Evolutionary conservation across 495 filamentous ascomycete genomes (phyloP), one percentile per base, ranked within the genome.

Genomic region (Penicillium steckii): DNA sequence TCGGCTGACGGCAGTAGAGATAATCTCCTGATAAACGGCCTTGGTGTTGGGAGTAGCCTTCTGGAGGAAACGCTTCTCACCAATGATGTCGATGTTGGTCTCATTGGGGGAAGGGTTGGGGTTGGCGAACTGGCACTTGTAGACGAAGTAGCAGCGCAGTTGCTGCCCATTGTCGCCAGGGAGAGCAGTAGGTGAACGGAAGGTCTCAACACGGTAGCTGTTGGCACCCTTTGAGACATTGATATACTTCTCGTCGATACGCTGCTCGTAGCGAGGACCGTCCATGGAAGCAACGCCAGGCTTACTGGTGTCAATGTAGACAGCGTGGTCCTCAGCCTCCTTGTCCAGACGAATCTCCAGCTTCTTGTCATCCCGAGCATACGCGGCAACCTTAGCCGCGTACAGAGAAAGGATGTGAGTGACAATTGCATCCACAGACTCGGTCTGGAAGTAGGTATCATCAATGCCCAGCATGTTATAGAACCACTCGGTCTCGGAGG

Each of bases 381-480:
- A 95, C 1, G 94, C 94, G 5, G 95, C 95, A 38, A 97, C 85
- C 76, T 98, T 98, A 67, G 92, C 94, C 18, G 95, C 95, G 65
- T 97, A 98, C 25, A 98, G 81, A 12, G 93, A 97, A 44, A 91
- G 92, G 56, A 98, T 90, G 65, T 96, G 88, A 62, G 87, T 95
- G 52, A 90, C 87, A 55, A 98, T 93, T 44, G 88, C 89, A 35
- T 91, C 88, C 21, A 85, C 86, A 3, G 81, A 81, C 74, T 98
- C 94, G 29, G 90, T 89, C 67, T 95, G 88, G 78, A 98, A 98
- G 74, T 98, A 98, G 75, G 96, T 92, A 71, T 98, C 94, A 70
- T 98, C 94, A 62, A 98, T 98, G 46, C 94, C 95, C 12, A 98
- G 81, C 67, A 91, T 87, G 59, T 94, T 88, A 75, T 98, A 98